phyloP scores from a whole-genome alignment of 1,284 basidiomycete genomes.

The Inonotus obliquus region DNA sequence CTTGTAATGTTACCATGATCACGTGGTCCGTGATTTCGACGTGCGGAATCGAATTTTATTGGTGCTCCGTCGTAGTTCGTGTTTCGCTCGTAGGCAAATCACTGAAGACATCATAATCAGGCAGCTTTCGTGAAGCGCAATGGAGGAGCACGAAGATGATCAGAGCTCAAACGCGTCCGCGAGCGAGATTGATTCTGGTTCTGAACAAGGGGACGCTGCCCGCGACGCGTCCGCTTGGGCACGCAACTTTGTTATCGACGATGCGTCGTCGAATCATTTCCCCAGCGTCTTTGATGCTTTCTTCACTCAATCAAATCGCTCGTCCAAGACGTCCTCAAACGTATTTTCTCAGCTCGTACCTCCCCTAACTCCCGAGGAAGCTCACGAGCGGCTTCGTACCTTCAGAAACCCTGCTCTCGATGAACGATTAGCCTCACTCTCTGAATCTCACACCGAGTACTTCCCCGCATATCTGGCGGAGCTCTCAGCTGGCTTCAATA shows the following conservation, averaged over 20 bases:
- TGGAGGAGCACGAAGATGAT: conserved; percentile 10
- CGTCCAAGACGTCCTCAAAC: conserved; percentile 67
- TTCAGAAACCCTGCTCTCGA: conserved; percentile 26
- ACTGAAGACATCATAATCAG: neutral
- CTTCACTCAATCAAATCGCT: conserved; percentile 62
- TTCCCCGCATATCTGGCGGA: conserved; percentile 67
- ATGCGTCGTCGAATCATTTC: conserved; percentile 1
- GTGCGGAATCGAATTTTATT: neutral
- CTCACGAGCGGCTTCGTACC: conserved; percentile 42
- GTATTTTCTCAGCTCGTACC: conserved; percentile 70
- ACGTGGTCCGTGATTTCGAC: neutral
- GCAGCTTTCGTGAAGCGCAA: neutral
- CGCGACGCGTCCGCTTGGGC: neutral
- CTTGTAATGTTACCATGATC: neutral
- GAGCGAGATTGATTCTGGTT: neutral
- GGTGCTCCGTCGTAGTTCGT: neutral
- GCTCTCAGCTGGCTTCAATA: conserved; percentile 77
- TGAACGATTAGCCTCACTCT: conserved; percentile 28
- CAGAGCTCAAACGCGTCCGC: neutral
- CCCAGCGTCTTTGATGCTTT: conserved; percentile 77
- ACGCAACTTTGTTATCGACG: conserved; percentile 6
- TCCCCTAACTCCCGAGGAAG: conserved; percentile 62
- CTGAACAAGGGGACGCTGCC: conserved; percentile 1
- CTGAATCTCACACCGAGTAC: conserved; percentile 31
- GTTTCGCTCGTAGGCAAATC: neutral